Evolutionary conservation across 306 rosid genomes (phyloP), one percentile per base, ranked within the genome.

Genomic region (Trichosanthes cucumerina): DNA sequence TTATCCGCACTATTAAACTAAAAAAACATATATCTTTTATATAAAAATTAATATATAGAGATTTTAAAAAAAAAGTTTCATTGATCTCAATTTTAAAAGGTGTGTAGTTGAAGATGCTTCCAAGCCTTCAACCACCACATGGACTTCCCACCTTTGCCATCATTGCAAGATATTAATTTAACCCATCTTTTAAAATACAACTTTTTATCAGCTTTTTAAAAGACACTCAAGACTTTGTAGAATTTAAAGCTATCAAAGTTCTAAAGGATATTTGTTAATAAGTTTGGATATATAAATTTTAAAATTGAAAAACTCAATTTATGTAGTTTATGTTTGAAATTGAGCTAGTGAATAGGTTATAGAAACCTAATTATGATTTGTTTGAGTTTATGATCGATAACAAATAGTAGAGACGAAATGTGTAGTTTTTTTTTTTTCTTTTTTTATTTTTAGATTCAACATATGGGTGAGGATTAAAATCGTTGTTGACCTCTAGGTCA

Each of bases 41-140:
- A 41, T 7, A 41, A 41, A 41, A 41, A 44, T 10, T 44, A 44
- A 8, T 13, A 44, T 44, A n/a, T n/a, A n/a, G n/a, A n/a, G 26
- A 19, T n/a, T n/a, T n/a, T n/a, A 56, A 56, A 56, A 23, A 43
- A 38, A 41, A 38, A 39, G 9, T 4, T 39, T 10, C 13, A 66
- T 39, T 66, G 18, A 12, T 66, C 31, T 66, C 0, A 68, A 68
- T 64, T 34, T 64, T 0, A 9, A 19, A 66, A 38, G 28, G 28
- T 66, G 73, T 34, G 73, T 19, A 36, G 28, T 9, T 66, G 73
- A 66, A 66, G 73, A 38, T 36, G 19, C n/a, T 69, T 43, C 19
- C 31, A 69, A 69, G 33, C 36, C 54, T 69, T 69, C 73, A 66
- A 66, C 76, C 36, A 31, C 54, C 86, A 83, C 86, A 83, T 83